Evolutionary conservation across 2,329 filamentous ascomycete genomes (phyloP), one percentile per base, ranked within the genome.

Genomic region (Tolypocladium ovalisporum): DNA sequence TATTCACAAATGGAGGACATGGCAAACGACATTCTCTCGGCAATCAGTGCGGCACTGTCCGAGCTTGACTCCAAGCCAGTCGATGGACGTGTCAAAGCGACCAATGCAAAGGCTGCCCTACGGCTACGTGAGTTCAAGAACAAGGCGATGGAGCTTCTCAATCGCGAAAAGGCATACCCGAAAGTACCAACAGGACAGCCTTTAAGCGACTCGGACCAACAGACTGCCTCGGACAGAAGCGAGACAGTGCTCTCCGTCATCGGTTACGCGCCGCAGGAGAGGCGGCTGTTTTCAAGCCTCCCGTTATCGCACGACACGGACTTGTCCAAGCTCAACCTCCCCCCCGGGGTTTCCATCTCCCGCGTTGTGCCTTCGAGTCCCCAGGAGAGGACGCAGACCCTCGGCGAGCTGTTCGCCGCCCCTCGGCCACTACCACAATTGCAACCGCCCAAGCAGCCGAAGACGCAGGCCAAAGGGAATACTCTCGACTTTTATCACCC

Each of bases 271-370:
- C 84, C 86, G 1, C 84, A 85, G 52, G 81, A 88, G 39, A 87
- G 85, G 63, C 88, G 93, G 59, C 76, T 97, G 4, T 97, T 94
- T 69, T 96, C 93, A 4, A 96, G 92, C 70, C 76, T 96, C 54
- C 89, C 73, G 10, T 52, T 66, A 17, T 66, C 70, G 2, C 59
- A 66, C 13, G 65, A 69, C 54, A 58, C 65, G 40, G 65, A 71
- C 40, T 57, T 71, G 57, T 63, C 66, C 52, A 63, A 68, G 65
- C 77, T 80, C 40, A 80, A 76, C 24, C 75, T 97, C 32, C 92
- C 92, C 0, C 86, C 84, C 58, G 90, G 90, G 40, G 82, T 96
- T 47, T 83, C 83, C 24, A 64, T 73, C 42, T 70, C 71, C 27
- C 66, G 65, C 32, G 66, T 75, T 56, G 62, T 65, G 62, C 71